A percentile compares a stretch with the other conserved stretches of the same genome.
Evolutionary conservation across 2,329 filamentous ascomycete genomes (phyloP).

Genomic region (Penicillium verrucosum): DNA sequence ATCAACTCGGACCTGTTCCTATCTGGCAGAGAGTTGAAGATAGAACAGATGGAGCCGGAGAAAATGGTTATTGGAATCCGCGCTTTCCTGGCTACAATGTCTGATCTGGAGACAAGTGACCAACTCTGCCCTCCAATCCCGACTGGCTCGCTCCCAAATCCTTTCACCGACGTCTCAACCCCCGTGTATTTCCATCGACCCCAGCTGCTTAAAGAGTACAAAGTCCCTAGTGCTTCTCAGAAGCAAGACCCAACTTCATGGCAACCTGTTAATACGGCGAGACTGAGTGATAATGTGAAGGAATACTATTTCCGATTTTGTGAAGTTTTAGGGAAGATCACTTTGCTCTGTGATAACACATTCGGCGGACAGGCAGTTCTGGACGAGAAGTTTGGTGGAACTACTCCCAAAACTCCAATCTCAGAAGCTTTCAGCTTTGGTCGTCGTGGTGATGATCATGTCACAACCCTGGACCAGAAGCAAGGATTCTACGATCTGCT

Average conservation of each 20-base stretch:
- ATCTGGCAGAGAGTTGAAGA: conserved; percentile 71
- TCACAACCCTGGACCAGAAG: conserved; percentile 72
- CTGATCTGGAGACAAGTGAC: conserved; percentile 83
- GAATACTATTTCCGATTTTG: conserved; percentile 90
- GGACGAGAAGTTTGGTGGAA: conserved; percentile 88
- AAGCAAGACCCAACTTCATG: conserved; percentile 32
- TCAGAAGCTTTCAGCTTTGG: conserved; percentile 90
- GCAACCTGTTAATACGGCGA: conserved; percentile 56
- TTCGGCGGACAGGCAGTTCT: conserved; percentile 94
- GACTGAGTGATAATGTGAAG: conserved; percentile 70
- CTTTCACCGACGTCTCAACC: conserved; percentile 37
- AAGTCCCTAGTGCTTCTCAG: conserved; percentile 26
- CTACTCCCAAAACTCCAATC: conserved; percentile 90
- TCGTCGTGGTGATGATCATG: conserved; percentile 76
- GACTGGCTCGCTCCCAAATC: conserved; percentile 51
- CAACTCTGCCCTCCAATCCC: conserved; percentile 79
- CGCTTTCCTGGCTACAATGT: conserved; percentile 88
- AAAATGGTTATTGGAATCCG: conserved; percentile 96
- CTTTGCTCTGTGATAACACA: conserved; percentile 91
- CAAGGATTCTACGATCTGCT: conserved; percentile 94
- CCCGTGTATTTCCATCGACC: conserved; percentile 37
- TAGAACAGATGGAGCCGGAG: conserved; percentile 93
- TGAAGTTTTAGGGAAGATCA: conserved; percentile 92
- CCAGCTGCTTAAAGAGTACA: conserved; percentile 38
- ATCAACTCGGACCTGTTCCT: conserved; percentile 89